A percentile compares a stretch with the other conserved stretches of the same genome.
These are phyloP conservation scores for Penicillium malachiteum DNA, from an alignment of 495 filamentous ascomycete genomes.

Conservation along the genomic window DNA sequence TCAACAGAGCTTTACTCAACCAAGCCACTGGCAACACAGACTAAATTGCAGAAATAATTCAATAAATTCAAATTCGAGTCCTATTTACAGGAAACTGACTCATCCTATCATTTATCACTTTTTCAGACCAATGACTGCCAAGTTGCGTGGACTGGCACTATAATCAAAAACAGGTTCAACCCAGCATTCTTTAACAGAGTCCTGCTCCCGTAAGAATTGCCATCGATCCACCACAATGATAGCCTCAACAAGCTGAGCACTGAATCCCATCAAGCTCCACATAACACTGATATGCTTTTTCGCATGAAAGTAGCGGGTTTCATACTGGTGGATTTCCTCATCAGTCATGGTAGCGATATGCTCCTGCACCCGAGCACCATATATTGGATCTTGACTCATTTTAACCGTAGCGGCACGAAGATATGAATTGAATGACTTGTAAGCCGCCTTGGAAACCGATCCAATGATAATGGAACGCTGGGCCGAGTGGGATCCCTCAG, in stretches of 20 bases:
- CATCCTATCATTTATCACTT: slow-evolving; percentile 34
- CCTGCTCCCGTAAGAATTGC: slow-evolving; percentile 81
- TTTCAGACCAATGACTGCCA: slow-evolving; percentile 91
- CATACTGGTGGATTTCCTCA: slow-evolving; percentile 70
- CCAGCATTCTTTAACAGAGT: slow-evolving; percentile 68
- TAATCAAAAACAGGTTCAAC: slow-evolving; percentile 94
- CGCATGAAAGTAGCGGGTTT: slow-evolving; percentile 54
- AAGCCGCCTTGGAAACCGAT: slow-evolving; percentile 76
- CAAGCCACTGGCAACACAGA: too few relatives aligned
- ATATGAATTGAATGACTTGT: slow-evolving; percentile 72
- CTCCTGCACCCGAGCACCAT: slow-evolving; percentile 54
- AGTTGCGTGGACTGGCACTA: slow-evolving; percentile 76
- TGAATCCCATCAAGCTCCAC: slow-evolving; percentile 96
- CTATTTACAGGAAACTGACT: too few relatives aligned
- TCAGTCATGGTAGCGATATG: slow-evolving; percentile 66
- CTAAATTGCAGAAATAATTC: too few relatives aligned
- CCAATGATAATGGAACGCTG: slow-evolving; percentile 72
- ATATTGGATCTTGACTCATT: slow-evolving; percentile 57
- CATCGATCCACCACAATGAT: slow-evolving; percentile 90
- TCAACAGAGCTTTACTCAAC: too few relatives aligned
- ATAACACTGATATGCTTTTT: slow-evolving; percentile 84
- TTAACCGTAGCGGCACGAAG: slow-evolving; percentile 77
- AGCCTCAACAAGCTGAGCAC: slow-evolving; percentile 81
- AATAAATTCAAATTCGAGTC: too few relatives aligned
- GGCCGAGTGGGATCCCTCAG: slow-evolving; percentile 19